Evolutionary conservation across 2,329 filamentous ascomycete genomes (phyloP).

Genomic region (Penicillium hesseltinei): DNA sequence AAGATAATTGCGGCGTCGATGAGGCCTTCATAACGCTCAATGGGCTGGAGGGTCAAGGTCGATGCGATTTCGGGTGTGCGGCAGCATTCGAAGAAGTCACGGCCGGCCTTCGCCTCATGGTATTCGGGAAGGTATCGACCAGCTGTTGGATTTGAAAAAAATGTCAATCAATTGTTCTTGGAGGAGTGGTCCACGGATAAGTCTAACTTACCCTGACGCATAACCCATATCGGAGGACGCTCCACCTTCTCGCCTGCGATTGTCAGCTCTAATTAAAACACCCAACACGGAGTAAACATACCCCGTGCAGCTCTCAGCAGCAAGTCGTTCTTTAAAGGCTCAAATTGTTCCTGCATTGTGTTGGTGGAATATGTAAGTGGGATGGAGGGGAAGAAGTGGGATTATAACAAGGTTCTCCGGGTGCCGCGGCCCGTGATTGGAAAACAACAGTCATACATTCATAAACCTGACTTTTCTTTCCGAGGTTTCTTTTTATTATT

Average conservation of each 20-base stretch:
- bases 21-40: conserved; percentile 85
- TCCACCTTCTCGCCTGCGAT: conserved; percentile 79
- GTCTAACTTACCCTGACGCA: conserved; percentile 79
- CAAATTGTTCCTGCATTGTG: conserved; percentile 69
- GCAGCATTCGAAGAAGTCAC: conserved; percentile 98
- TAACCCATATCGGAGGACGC: conserved; percentile 95
- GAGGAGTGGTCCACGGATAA: background rate
- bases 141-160: conserved; percentile 53
- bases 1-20: conserved; percentile 98
- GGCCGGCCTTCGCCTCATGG: conserved; percentile 84
- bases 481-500: background rate
- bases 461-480: background rate
- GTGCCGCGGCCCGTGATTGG: conserved; percentile 14
- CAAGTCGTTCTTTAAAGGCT: conserved; percentile 87
- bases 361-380: conserved; percentile 20
- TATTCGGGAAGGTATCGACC: conserved; percentile 97
- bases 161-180: conserved; percentile 6
- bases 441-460: background rate
- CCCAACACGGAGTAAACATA: conserved; percentile 38
- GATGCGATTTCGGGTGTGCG: conserved; percentile 89
- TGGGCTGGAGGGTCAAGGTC: conserved; percentile 87
- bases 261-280: conserved; percentile 18
- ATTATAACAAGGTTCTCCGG: conserved; percentile 18
- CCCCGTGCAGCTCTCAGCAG: conserved; percentile 87
- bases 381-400: conserved; percentile 25